Percentiles rank a stretch among this genome's conserved stretches.
These are phyloP conservation scores for Aspergillus floridensis DNA, from an alignment of 2,329 filamentous ascomycete genomes.

Conservation along the genomic window DNA sequence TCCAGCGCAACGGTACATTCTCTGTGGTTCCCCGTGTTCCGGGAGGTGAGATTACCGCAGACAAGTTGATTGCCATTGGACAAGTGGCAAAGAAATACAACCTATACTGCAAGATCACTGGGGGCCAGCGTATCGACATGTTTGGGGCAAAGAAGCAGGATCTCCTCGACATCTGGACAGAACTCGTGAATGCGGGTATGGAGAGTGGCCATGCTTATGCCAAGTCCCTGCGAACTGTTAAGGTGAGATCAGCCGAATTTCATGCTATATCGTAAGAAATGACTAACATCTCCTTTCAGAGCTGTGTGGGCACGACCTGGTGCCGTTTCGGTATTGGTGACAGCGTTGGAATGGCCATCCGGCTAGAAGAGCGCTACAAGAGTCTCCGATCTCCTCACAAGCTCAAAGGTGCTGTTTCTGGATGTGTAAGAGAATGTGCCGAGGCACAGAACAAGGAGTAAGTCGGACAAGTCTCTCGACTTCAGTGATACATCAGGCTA, in stretches of 20 bases:
- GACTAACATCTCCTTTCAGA: conserved; percentile 41
- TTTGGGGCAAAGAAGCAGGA: conserved; percentile 89
- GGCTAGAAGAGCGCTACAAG: conserved; percentile 87
- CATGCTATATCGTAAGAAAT: background rate
- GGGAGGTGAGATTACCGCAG: conserved; percentile 82
- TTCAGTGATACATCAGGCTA: conserved; percentile 2
- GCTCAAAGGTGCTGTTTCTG: conserved; percentile 84
- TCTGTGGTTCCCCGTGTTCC: conserved; percentile 81
- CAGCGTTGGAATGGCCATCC: conserved; percentile 85
- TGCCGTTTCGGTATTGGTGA: conserved; percentile 86
- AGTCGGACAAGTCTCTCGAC: conserved; percentile 25
- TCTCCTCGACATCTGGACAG: conserved; percentile 75
- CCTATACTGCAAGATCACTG: conserved; percentile 89
- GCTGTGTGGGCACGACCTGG: conserved; percentile 88
- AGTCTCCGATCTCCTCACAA: conserved; percentile 86
- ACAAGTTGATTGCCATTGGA: conserved; percentile 79
- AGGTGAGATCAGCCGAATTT: conserved; percentile 38
- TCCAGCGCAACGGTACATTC: conserved; percentile 88
- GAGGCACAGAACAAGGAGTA: conserved; percentile 91
- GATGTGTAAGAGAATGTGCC: conserved; percentile 88
- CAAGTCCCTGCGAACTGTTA: conserved; percentile 83
- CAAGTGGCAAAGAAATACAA: conserved; percentile 79
- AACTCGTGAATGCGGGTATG: conserved; percentile 78
- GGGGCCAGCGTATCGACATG: conserved; percentile 88
- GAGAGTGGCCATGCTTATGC: conserved; percentile 90